These are phyloP conservation scores for Lathyrus sativus DNA, from an alignment of 306 rosid genomes.

Conservation along the genomic window DNA sequence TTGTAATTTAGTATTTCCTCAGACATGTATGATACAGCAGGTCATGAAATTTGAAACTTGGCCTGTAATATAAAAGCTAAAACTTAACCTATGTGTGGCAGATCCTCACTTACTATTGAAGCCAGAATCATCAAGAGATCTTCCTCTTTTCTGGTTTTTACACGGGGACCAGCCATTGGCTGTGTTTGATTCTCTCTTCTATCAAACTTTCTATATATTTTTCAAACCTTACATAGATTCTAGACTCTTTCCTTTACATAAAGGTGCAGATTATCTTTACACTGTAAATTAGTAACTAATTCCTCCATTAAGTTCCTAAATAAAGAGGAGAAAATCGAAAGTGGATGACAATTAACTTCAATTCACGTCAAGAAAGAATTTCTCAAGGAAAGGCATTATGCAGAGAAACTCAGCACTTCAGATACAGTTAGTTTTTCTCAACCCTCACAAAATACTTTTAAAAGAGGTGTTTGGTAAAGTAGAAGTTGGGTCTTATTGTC, in stretches of 20 bases:
- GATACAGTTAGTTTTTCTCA: background rate
- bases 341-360: background rate
- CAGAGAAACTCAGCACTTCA: background rate
- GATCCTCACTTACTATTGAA: background rate
- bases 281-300: conserved; percentile 1
- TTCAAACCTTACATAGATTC: conserved; percentile 3
- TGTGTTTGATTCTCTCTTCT: background rate
- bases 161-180: background rate
- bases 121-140: background rate
- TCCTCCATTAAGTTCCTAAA: background rate
- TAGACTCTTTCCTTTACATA: background rate
- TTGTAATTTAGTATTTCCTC: conserved; percentile 5
- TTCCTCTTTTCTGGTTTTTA: background rate
- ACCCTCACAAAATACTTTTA: background rate
- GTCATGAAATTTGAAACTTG: background rate
- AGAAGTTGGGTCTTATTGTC: background rate
- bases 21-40: background rate
- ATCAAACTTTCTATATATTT: background rate
- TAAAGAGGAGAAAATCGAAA: background rate
- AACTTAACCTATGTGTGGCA: background rate
- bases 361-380: background rate
- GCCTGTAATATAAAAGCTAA: conserved; percentile 14
- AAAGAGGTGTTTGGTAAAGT: background rate
- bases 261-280: background rate
- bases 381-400: background rate